Evolutionary conservation across 2,329 filamentous ascomycete genomes (phyloP).

Genomic region (Drechslerella dactyloides): DNA sequence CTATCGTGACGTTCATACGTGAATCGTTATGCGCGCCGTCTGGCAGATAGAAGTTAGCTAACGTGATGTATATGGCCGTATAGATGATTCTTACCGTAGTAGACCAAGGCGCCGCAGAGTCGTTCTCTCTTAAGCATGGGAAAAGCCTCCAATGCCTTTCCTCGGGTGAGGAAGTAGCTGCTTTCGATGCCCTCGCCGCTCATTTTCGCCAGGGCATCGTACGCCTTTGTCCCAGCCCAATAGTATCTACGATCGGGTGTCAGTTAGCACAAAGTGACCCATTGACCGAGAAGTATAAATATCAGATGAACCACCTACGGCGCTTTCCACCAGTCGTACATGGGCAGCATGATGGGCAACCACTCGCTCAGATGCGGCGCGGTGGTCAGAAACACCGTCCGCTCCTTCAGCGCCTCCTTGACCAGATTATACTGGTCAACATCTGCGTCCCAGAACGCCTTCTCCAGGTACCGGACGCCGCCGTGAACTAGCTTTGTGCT

Average conservation of each 20-base stretch:
- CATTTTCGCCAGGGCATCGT: conserved; percentile 74
- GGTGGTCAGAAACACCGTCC: conserved; percentile 76
- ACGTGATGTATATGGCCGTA: neutral
- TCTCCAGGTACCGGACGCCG: conserved; percentile 75
- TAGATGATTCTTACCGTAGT: conserved; percentile 67
- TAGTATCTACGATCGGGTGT: conserved; percentile 63
- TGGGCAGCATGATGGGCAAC: conserved; percentile 77
- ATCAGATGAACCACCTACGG: conserved; percentile 58
- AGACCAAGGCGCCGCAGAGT: conserved; percentile 80
- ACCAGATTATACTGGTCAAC: conserved; percentile 75
- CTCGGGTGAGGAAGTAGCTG: conserved; percentile 85
- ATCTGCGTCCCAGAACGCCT: conserved; percentile 77
- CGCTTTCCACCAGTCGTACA: conserved; percentile 78
- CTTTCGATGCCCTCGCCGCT: conserved; percentile 86
- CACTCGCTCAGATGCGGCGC: conserved; percentile 75
- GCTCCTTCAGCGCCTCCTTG: conserved; percentile 74
- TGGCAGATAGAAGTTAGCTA: conserved; percentile 31
- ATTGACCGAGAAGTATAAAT: neutral
- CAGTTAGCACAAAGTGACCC: conserved; percentile 1
- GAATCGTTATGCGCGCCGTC: conserved; percentile 92
- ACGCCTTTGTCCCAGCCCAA: conserved; percentile 79
- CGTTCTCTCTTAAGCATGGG: conserved; percentile 84
- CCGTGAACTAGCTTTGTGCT: conserved; percentile 80
- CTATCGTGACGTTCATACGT: conserved; percentile 86
- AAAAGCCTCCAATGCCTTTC: conserved; percentile 84